Base-by-base conservation (phyloP, 2,329 filamentous ascomycete species). In the Torrubiellomyces zombiae region DNA sequence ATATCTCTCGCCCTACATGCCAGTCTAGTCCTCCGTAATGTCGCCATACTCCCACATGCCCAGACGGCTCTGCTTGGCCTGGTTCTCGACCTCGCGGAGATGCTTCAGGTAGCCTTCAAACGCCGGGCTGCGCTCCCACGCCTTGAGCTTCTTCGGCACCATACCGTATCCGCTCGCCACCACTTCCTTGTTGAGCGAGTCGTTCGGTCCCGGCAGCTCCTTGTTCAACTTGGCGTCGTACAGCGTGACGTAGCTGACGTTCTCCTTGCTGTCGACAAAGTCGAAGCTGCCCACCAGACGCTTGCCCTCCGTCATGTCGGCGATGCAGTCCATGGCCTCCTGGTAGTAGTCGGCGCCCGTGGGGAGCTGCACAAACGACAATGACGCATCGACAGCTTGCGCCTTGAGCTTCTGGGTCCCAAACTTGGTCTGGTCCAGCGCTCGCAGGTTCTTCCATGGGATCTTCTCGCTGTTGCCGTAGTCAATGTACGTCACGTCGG, bases 11-110 rank as follows among this genome's bases (percentile, higher is more conserved):
- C 9, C 18, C n/a, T n/a, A n/a, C n/a, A n/a, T n/a, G n/a, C n/a
- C n/a, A n/a, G n/a, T 25, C 49, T 71, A 83, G 44, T 92, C 82
- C 58, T 93, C 85, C 9, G 82, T 92, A 44, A 93, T 64, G 50
- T 95, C 89, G 38, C 89, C 89, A 53, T 95, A 98, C 65, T 98
- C 89, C 85, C 86, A 98, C 67, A 93, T 89, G 21, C 89, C 89
- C 37, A 72, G 62, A 33, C 83, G 70, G 29, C 74, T 72, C 28
- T 67, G 60, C 67, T 91, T 93, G 4, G 86, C 86, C 49, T 75
- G 63, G 18, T 65, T 61, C 59, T 92, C 76, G 25, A 76, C 67
- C 49, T 76, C 66, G 43, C 68, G 74, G 32, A 94, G 56, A 38
- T 68, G 67, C 49, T 71, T 67, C 33, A 93, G 54, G 21, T 83